A percentile compares a stretch with the other conserved stretches of the same genome.
Conservation (phyloP, 106 monocot genomes). For the Allium fistulosum region DNA sequence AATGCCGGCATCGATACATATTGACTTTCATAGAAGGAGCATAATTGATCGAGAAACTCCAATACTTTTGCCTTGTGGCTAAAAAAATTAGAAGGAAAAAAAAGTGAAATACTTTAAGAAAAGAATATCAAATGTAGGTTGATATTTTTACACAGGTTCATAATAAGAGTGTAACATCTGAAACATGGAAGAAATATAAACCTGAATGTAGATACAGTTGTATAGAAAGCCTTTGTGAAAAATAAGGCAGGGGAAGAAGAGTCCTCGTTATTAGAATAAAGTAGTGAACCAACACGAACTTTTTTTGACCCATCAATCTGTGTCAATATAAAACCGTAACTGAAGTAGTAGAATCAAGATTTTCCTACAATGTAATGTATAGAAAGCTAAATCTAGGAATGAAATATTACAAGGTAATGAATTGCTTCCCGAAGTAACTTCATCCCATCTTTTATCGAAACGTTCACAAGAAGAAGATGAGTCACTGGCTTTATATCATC, state of each 20-base stretch:
- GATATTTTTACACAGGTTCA: not conserved
- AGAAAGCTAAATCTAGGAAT: too few species aligned
- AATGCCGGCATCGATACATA: constrained; percentile 15
- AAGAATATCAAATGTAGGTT: not conserved
- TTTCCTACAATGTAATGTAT: too few species aligned
- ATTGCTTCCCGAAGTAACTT: constrained; percentile 71
- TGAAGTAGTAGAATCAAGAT: too few species aligned
- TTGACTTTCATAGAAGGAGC: constrained; percentile 53
- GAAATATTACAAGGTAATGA: constrained; percentile 56
- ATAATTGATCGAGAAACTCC: constrained; percentile 74
- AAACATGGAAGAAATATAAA: constrained; percentile 12
- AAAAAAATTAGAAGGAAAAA: constrained; percentile 7
- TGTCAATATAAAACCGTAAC: constrained; percentile 5
- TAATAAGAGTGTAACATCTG: not conserved
- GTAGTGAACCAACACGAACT: constrained; percentile 67
- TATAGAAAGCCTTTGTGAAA: constrained; percentile 57
- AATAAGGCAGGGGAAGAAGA: constrained; percentile 44
- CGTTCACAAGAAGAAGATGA: constrained; percentile 78
- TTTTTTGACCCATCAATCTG: constrained; percentile 62
- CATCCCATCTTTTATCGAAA: constrained; percentile 58
- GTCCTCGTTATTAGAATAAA: constrained; percentile 21
- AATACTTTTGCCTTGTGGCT: constrained; percentile 64
- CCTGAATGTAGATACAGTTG: constrained; percentile 60
- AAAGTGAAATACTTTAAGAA: not conserved
- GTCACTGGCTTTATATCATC: constrained; percentile 93